Evolutionary conservation across 768 basidiomycete genomes (phyloP), one percentile per base, ranked within the genome.

Genomic region (Russula foetens): DNA sequence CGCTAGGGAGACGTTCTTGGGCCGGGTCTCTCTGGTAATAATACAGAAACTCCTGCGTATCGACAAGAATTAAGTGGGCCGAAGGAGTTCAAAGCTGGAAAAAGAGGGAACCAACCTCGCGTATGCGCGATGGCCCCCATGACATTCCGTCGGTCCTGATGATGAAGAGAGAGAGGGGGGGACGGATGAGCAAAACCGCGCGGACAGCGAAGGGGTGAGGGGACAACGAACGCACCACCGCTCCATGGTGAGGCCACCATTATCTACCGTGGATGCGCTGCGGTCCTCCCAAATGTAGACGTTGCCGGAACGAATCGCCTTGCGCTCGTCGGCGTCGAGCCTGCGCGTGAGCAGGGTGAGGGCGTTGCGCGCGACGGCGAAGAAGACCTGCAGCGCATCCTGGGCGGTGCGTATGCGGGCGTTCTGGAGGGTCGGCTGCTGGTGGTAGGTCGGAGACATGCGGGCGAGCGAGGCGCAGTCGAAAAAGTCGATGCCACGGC

Each of bases 371-470:
- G 83, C 81, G 56, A 90, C 78, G 26, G 84, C 89, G 66, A 79
- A 83, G 73, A 91, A 91, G 68, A 92, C 85, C 70, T 83, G 87
- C 71, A 90, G 90, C 3, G 88, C 88, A 71, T 91, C 90, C 55
- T 79, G 78, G 29, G 83, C 84, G 39, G 86, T 86, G 65, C 88
- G 85, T 66, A 91, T 88, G 69, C 88, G 86, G 58, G 84, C 74
- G 67, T 85, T 82, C 53, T 74, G 79, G 70, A 84, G 86, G 39
- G 89, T 91, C 46, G 89, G 89, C 61, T 79, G 80, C 69, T 92
- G 89, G 80, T 84, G 85, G 70, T 58, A 59, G 43, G 53, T 60
- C 31, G 65, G 60, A 19, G 66, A 59, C 60, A 65, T 62, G 65
- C 33, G 50, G 46, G 59, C 43, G 35, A 3, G 39, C 2, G 11